A percentile compares a stretch with the other conserved stretches of the same genome.
phyloP scores from a whole-genome alignment of 495 filamentous ascomycete species.

The Penicillium goetzii region DNA sequence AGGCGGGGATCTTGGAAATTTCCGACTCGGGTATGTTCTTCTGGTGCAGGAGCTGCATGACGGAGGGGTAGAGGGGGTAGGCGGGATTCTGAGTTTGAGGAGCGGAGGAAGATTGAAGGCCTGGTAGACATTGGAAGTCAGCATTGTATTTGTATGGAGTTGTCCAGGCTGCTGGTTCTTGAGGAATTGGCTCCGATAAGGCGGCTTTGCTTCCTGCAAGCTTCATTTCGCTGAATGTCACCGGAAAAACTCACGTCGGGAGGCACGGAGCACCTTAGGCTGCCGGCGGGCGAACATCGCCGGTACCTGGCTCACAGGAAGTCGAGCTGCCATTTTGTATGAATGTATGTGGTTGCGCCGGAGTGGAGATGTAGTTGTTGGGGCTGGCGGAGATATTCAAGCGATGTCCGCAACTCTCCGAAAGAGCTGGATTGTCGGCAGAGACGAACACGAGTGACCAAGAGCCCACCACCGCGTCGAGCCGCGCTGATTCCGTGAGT shows the following conservation, averaged over 20 bases:
- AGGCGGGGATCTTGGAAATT: conserved; percentile 77
- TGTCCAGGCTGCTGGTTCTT: not conserved
- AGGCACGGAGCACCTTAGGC: conserved; percentile 35
- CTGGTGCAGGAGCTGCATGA: conserved; percentile 75
- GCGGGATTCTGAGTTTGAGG: conserved; percentile 65
- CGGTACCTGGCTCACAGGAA: conserved; percentile 42
- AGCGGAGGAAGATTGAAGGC: conserved; percentile 43
- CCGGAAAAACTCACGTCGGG: conserved; percentile 44
- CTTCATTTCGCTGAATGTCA: conserved; percentile 1
- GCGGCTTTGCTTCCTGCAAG: conserved; percentile 12
- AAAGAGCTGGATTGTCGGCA: conserved; percentile 30
- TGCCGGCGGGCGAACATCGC: conserved; percentile 46
- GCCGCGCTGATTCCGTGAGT: conserved; percentile 20
- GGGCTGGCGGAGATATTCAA: conserved; percentile 25
- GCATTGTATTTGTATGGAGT: not conserved
- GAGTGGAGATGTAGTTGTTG: conserved; percentile 13
- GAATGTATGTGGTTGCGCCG: conserved; percentile 14
- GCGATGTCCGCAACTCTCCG: conserved; percentile 29
- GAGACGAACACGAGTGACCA: conserved; percentile 31
- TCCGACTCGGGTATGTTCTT: conserved; percentile 73
- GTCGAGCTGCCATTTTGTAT: conserved; percentile 45
- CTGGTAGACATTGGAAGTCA: conserved; percentile 19
- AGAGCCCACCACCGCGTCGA: conserved; percentile 40
- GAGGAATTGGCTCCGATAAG: conserved; percentile 14
- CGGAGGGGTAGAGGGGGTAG: conserved; percentile 85